Evolutionary conservation across 768 basidiomycete genomes (phyloP).

Genomic region (Kwoniella dendrophila): DNA sequence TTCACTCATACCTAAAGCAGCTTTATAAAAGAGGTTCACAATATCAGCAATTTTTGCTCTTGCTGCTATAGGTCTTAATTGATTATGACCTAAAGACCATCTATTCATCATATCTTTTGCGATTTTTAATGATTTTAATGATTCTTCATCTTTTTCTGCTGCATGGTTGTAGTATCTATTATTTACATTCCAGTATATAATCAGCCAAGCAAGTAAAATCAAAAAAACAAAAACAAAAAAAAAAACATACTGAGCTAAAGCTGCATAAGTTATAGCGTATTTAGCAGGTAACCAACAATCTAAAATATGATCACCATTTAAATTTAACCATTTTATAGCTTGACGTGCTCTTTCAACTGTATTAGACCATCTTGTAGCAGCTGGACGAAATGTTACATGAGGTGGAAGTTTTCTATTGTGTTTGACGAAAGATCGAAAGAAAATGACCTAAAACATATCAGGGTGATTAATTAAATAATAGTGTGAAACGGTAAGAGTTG

Average conservation of each 20-base stretch:
- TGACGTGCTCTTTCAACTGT: conserved; percentile 11
- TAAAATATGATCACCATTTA: conserved; percentile 10
- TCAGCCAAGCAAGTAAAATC: too few species aligned
- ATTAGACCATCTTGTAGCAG: conserved; percentile 7
- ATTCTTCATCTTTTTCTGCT: conserved; percentile 15
- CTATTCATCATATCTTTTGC: conserved; percentile 24
- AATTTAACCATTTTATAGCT: conserved; percentile 18
- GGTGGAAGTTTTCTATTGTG: conserved; percentile 18
- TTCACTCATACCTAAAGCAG: conserved; percentile 6
- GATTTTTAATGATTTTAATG: conserved; percentile 3
- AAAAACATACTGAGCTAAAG: conserved; percentile 15
- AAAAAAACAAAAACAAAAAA: too few species aligned
- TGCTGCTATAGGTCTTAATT: conserved; percentile 13
- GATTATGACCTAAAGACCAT: conserved; percentile 20
- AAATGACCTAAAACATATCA: conserved; percentile 13
- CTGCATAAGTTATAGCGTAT: conserved; percentile 21
- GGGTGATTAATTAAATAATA: not conserved
- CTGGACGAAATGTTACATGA: conserved; percentile 17
- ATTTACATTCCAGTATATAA: not conserved
- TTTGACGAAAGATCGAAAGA: conserved; percentile 23
- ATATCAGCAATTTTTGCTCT: conserved; percentile 23
- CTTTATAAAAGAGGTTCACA: conserved; percentile 20
- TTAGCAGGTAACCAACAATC: conserved; percentile 23
- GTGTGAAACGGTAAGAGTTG: not conserved
- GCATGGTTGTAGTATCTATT: conserved; percentile 20